Evolutionary conservation across 2,329 filamentous ascomycete genomes (phyloP).

Genomic region (Cladophialophora psammophila): DNA sequence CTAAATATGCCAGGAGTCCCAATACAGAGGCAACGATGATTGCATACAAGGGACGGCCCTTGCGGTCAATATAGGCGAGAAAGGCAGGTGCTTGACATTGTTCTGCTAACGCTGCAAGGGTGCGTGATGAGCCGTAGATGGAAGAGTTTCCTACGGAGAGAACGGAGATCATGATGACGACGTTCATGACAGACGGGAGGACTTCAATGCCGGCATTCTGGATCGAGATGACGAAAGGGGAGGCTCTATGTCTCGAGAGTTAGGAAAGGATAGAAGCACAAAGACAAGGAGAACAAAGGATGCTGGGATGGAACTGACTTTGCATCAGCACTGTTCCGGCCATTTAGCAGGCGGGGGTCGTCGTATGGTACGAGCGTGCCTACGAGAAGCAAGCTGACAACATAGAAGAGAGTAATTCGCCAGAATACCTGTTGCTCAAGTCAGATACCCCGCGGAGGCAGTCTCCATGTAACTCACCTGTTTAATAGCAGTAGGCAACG

Average conservation of each 20-base stretch:
- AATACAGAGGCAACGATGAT: conserved; percentile 51
- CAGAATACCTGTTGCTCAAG: conserved; percentile 48
- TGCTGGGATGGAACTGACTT: conserved; percentile 37
- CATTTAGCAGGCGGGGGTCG: conserved; percentile 51
- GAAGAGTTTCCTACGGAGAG: conserved; percentile 66
- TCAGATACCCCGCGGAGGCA: not conserved
- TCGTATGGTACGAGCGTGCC: conserved; percentile 55
- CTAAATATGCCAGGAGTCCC: conserved; percentile 52
- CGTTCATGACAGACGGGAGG: conserved; percentile 72
- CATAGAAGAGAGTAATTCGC: conserved; percentile 60
- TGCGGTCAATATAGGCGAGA: conserved; percentile 55
- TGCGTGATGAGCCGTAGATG: conserved; percentile 65
- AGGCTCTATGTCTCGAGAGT: conserved; percentile 47
- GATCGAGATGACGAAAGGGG: conserved; percentile 73
- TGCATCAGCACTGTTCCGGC: conserved; percentile 48
- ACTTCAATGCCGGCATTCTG: conserved; percentile 66
- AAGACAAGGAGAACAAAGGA: not conserved
- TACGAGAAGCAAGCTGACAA: conserved; percentile 55
- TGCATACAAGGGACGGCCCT: conserved; percentile 54
- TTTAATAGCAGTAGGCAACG: conserved; percentile 57
- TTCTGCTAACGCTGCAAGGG: conserved; percentile 61
- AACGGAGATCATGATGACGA: conserved; percentile 68
- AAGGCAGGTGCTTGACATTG: conserved; percentile 55
- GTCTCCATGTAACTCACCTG: conserved; percentile 47
- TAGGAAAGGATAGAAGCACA: not conserved